Conservation (phyloP, 192 early-diverging fungal species). For the Cetraspora pellucida region DNA sequence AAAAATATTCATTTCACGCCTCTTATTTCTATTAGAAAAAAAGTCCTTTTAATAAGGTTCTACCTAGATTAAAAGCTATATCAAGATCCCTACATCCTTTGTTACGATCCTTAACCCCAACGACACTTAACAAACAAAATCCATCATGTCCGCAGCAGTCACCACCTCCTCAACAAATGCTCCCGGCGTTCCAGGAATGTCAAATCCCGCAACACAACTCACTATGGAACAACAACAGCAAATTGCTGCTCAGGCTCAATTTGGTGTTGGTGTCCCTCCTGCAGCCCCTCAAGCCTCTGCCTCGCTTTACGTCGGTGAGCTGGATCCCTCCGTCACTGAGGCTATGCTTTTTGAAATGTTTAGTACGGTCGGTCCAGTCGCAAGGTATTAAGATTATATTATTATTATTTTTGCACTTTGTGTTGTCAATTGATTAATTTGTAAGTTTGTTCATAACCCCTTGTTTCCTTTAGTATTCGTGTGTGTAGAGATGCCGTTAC, state of each 20-base stretch:
- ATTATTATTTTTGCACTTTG: not conserved
- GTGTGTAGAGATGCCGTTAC: slow-evolving; percentile 98
- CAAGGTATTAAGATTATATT: slow-evolving; percentile 34
- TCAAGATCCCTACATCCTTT: not conserved
- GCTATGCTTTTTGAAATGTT: slow-evolving; percentile 98
- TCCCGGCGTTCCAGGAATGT: slow-evolving; percentile 39
- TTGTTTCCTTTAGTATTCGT: slow-evolving; percentile 69
- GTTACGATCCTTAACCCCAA: not conserved
- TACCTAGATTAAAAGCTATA: not conserved
- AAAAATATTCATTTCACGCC: not conserved
- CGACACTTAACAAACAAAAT: not conserved
- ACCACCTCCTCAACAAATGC: slow-evolving; percentile 43
- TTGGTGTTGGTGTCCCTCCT: slow-evolving; percentile 39
- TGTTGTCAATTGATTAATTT: not conserved
- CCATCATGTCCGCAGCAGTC: slow-evolving; percentile 40
- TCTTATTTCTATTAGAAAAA: not conserved
- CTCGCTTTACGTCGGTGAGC: slow-evolving; percentile 95
- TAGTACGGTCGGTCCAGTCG: slow-evolving; percentile 92
- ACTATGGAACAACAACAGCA: slow-evolving; percentile 54
- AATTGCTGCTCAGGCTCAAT: slow-evolving; percentile 48
- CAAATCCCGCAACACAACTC: slow-evolving; percentile 49
- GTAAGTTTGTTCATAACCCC: not conserved
- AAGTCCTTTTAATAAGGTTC: not conserved
- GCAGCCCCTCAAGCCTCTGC: slow-evolving; percentile 62
- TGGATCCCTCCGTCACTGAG: slow-evolving; percentile 95